phyloP scores from a whole-genome alignment of 83 land plant species.

The Picea abies region DNA sequence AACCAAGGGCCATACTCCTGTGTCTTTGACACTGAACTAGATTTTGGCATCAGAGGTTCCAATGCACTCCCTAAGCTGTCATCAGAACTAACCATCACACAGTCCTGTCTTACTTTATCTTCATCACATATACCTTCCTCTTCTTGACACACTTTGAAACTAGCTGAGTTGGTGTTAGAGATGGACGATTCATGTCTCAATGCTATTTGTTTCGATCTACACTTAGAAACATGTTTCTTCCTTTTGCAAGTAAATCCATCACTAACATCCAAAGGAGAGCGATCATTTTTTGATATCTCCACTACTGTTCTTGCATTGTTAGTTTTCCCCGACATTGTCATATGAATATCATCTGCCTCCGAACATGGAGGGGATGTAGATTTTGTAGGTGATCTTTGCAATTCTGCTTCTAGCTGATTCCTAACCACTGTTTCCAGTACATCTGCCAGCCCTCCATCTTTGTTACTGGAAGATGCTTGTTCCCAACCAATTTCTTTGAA shows the following conservation, averaged over 20 bases:
- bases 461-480: background rate
- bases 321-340: background rate
- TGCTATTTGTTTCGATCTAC: no score
- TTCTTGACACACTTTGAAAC: no score
- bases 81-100: no score
- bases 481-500: background rate
- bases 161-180: no score
- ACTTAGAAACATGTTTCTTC: background rate
- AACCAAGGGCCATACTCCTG: no score
- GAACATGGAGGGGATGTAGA: background rate
- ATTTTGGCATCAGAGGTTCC: no score
- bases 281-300: constrained; percentile 1
- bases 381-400: constrained; percentile 2
- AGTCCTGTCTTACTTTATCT: no score
- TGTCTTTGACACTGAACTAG: no score
- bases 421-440: constrained; percentile 2
- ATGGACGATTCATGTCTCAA: background rate
- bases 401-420: constrained; percentile 3
- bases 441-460: background rate
- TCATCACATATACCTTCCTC: no score
- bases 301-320: background rate
- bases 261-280: background rate
- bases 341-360: background rate
- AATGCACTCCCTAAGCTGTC: no score
- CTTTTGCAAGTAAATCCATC: background rate